Percentiles rank a stretch among this genome's conserved stretches.
Evolutionary conservation across 805 yeast genomes (phyloP).

Genomic region (Ascoidea rubescens): DNA sequence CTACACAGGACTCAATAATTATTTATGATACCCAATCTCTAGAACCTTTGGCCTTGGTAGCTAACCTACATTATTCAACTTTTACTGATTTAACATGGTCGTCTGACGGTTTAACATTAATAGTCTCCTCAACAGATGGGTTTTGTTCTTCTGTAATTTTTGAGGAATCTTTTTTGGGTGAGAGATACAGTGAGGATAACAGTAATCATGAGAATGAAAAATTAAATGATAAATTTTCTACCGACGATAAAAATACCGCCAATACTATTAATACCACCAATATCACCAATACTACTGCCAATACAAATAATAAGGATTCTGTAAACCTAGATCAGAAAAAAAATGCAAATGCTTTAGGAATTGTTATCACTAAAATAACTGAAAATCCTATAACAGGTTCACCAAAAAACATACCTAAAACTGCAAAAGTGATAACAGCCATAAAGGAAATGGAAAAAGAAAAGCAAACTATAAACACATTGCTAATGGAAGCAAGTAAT

Average conservation of each 20-base stretch:
- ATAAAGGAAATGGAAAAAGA: background rate
- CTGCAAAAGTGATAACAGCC: background rate
- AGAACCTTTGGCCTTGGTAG: slow-evolving; percentile 57
- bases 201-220: background rate
- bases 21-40: slow-evolving; percentile 67
- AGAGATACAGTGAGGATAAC: slow-evolving; percentile 8
- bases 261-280: background rate
- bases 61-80: slow-evolving; percentile 77
- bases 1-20: slow-evolving; percentile 75
- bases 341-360: background rate
- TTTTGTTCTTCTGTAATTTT: slow-evolving; percentile 64
- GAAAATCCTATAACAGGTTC: background rate
- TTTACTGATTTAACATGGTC: slow-evolving; percentile 86
- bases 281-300: background rate
- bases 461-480: background rate
- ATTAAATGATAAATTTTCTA: background rate
- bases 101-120: slow-evolving; percentile 51
- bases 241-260: background rate
- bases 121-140: slow-evolving; percentile 84
- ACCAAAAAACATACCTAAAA: background rate
- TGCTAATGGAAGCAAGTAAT: background rate
- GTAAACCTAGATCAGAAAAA: too few relatives aligned
- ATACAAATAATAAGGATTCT: background rate
- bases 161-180: slow-evolving; percentile 43
- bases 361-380: background rate